Conservation (phyloP, 2,329 filamentous ascomycete genomes). For the Ambrosiella cleistominuta region DNA sequence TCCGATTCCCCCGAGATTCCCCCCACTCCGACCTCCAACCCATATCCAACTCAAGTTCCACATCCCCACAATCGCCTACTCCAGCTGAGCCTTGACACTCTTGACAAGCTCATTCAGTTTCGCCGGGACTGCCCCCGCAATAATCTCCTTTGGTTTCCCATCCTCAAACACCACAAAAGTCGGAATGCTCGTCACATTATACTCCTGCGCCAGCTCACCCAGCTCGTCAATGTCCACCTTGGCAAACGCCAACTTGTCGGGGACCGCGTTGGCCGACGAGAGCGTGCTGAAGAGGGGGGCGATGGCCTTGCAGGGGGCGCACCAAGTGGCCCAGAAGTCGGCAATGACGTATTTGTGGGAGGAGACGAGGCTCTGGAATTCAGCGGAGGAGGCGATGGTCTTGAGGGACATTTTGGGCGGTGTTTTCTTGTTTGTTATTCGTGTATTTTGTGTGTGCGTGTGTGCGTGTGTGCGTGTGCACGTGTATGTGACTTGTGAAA, state of each 20-base stretch:
- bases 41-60: no score
- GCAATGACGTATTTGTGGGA: slow-evolving; percentile 33
- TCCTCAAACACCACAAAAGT: slow-evolving; percentile 44
- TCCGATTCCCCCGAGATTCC: no score
- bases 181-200: slow-evolving; percentile 38
- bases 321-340: slow-evolving; percentile 44
- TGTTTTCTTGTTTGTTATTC: not conserved
- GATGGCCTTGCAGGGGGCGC: slow-evolving; percentile 42
- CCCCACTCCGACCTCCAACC: no score
- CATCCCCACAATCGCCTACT: slow-evolving; percentile 15
- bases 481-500: not conserved
- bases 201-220: slow-evolving; percentile 30
- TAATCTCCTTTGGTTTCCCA: slow-evolving; percentile 21
- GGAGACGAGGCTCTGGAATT: slow-evolving; percentile 32
- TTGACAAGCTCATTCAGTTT: slow-evolving; percentile 13
- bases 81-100: slow-evolving; percentile 16
- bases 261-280: slow-evolving; percentile 22
- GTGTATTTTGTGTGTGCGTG: not conserved
- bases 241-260: slow-evolving; percentile 33
- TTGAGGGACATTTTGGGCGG: slow-evolving; percentile 1
- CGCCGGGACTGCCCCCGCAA: slow-evolving; percentile 12
- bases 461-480: not conserved
- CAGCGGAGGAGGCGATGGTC: slow-evolving; percentile 20
- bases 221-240: slow-evolving; percentile 42
- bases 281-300: slow-evolving; percentile 35